These are phyloP conservation scores for Hypoxylon crocopeplum DNA, from an alignment of 495 filamentous ascomycete species.

Conservation along the genomic window DNA sequence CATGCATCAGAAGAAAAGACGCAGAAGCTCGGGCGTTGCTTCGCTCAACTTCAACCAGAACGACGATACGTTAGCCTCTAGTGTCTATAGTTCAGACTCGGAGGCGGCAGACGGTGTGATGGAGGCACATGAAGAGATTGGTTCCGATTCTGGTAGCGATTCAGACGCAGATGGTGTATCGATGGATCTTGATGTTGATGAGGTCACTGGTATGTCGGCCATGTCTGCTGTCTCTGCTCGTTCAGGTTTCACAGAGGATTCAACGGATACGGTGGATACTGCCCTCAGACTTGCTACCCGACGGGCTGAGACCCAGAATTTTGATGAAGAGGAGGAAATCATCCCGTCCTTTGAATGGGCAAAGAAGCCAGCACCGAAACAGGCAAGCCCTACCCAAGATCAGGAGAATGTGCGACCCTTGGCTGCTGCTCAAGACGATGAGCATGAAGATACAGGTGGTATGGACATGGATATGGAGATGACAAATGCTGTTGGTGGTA, in stretches of 20 bases:
- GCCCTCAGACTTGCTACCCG: constrained; percentile 77
- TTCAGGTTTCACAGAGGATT: constrained; percentile 59
- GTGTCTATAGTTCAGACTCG: constrained; percentile 75
- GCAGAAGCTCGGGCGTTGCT: constrained; percentile 69
- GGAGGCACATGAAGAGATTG: constrained; percentile 61
- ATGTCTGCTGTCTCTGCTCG: constrained; percentile 63
- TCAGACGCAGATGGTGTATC: constrained; percentile 75
- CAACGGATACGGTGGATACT: constrained; percentile 74
- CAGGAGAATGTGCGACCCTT: constrained; percentile 14
- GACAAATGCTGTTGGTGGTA: constrained; percentile 63
- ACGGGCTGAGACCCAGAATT: constrained; percentile 71
- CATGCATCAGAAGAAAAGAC: constrained; percentile 68
- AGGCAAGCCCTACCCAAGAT: constrained; percentile 12
- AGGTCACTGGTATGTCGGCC: constrained; percentile 71
- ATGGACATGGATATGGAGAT: constrained; percentile 61
- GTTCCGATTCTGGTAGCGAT: constrained; percentile 58
- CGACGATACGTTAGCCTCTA: constrained; percentile 74
- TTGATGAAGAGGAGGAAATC: constrained; percentile 81
- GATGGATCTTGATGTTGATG: constrained; percentile 73
- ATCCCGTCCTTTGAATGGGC: constrained; percentile 68
- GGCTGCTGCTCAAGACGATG: constrained; percentile 5
- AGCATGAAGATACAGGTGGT: constrained; percentile 40
- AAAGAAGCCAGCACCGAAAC: constrained; percentile 40
- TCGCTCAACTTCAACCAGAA: constrained; percentile 67
- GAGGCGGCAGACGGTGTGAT: constrained; percentile 65